Evolutionary conservation across 2,329 filamentous ascomycete genomes (phyloP).

Genomic region (Microcyclospora pomicola): DNA sequence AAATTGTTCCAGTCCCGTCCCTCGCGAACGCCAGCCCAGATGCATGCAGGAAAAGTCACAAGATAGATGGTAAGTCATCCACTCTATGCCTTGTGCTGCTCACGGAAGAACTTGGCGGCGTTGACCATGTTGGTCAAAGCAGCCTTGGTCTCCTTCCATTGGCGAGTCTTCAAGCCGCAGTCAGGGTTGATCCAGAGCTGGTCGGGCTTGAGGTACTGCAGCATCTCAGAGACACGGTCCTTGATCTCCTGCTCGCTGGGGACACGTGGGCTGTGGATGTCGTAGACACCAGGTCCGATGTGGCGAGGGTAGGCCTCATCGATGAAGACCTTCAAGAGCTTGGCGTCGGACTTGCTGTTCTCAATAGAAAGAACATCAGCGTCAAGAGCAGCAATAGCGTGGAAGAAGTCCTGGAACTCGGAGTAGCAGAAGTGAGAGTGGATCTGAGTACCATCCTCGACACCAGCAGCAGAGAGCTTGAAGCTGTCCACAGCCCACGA

Average conservation of each 20-base stretch:
- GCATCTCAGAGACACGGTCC: conserved; percentile 95
- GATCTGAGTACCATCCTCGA: conserved; percentile 93
- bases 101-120: conserved; percentile 90
- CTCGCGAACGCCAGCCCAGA: neutral
- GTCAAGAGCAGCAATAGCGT: conserved; percentile 95
- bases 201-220: conserved; percentile 85
- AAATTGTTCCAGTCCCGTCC: neutral
- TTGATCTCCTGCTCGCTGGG: conserved; percentile 97
- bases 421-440: conserved; percentile 99
- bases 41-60: no score
- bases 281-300: conserved; percentile 98
- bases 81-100: conserved; percentile 31
- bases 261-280: conserved; percentile 98
- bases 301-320: conserved; percentile 94
- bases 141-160: conserved; percentile 98
- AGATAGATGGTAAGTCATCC: neutral
- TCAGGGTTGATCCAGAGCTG: conserved; percentile 99
- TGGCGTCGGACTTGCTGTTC: conserved; percentile 99
- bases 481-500: conserved; percentile 96
- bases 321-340: conserved; percentile 97
- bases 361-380: conserved; percentile 97
- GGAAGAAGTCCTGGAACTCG: conserved; percentile 99
- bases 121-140: conserved; percentile 94
- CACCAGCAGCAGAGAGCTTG: conserved; percentile 86
- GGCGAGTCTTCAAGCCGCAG: conserved; percentile 97